phyloP scores from a whole-genome alignment of 31 red algal genomes.

The Asparagopsis taxiformis region DNA sequence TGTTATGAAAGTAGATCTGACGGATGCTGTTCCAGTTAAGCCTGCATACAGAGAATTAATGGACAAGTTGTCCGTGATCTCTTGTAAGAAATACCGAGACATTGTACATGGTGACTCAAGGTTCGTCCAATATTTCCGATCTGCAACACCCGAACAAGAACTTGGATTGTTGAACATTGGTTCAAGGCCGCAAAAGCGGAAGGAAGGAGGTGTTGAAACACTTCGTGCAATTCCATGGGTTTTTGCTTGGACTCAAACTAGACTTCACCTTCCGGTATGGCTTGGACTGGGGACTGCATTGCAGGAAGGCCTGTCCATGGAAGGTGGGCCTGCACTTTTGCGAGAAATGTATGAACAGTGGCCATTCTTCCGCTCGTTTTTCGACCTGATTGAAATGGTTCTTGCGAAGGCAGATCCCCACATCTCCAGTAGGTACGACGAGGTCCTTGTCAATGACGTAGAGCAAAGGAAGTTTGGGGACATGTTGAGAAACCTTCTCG shows the following conservation, averaged over 20 bases:
- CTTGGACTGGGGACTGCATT: conserved; percentile 77
- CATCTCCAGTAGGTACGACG: conserved; percentile 87
- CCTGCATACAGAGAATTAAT: conserved; percentile 31
- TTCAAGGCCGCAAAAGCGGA: conserved; percentile 72
- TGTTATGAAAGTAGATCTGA: conserved; percentile 39
- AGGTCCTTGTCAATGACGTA: conserved; percentile 68
- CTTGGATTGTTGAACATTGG: conserved; percentile 70
- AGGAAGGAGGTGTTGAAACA: conserved; percentile 48
- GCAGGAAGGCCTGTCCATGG: conserved; percentile 30
- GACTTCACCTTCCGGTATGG: conserved; percentile 74
- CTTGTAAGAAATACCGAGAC: conserved; percentile 34
- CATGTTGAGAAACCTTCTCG: conserved; percentile 62
- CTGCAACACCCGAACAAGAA: conserved; percentile 67
- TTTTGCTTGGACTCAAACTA: conserved; percentile 83
- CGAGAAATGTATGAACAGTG: conserved; percentile 85
- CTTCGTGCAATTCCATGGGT: conserved; percentile 93
- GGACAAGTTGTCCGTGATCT: conserved; percentile 34
- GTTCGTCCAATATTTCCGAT: conserved; percentile 74
- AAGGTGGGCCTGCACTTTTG: conserved; percentile 21
- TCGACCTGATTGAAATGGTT: conserved; percentile 97
- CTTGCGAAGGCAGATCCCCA: conserved; percentile 90
- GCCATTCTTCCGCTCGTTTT: conserved; percentile 92
- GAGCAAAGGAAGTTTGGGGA: conserved; percentile 73
- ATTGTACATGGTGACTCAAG: conserved; percentile 47
- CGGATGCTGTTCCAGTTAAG: conserved; percentile 19